phyloP scores from a whole-genome alignment of 2,329 filamentous ascomycete genomes.

The Alternaria gansuensis region DNA sequence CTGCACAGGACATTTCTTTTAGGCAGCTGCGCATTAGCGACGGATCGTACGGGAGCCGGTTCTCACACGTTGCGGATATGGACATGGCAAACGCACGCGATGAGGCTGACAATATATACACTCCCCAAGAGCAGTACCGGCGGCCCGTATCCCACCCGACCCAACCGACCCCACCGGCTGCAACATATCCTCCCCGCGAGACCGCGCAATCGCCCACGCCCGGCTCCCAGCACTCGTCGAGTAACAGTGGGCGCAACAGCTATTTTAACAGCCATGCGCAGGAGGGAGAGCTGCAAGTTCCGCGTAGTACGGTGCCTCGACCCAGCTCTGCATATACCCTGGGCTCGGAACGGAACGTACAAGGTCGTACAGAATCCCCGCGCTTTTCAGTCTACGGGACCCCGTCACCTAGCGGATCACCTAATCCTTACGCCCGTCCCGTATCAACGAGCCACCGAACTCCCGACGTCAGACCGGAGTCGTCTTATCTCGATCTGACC shows the following conservation, averaged over 20 bases:
- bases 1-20: conserved; percentile 48
- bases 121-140: conserved; percentile 34
- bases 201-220: conserved; percentile 35
- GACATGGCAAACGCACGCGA: conserved; percentile 42
- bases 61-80: conserved; percentile 46
- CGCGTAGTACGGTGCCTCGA: conserved; percentile 68
- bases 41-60: conserved; percentile 43
- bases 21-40: conserved; percentile 48
- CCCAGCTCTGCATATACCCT: conserved; percentile 81
- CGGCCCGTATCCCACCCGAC: conserved; percentile 31
- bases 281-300: conserved; percentile 50
- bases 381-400: conserved; percentile 58
- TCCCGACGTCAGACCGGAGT: conserved; percentile 66
- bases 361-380: conserved; percentile 68
- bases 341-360: conserved; percentile 71
- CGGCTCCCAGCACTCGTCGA: conserved; percentile 47
- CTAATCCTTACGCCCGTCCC: conserved; percentile 57
- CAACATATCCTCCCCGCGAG: conserved; percentile 38
- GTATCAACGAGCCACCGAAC: conserved; percentile 63
- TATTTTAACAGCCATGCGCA: conserved; percentile 44
- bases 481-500: conserved; percentile 70
- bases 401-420: conserved; percentile 53
- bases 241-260: conserved; percentile 39
- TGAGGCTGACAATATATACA: conserved; percentile 35
- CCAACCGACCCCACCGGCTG: conserved; percentile 38